Evolutionary conservation across 345 rosid species (phyloP).

Genomic region (Angophora floribunda): DNA sequence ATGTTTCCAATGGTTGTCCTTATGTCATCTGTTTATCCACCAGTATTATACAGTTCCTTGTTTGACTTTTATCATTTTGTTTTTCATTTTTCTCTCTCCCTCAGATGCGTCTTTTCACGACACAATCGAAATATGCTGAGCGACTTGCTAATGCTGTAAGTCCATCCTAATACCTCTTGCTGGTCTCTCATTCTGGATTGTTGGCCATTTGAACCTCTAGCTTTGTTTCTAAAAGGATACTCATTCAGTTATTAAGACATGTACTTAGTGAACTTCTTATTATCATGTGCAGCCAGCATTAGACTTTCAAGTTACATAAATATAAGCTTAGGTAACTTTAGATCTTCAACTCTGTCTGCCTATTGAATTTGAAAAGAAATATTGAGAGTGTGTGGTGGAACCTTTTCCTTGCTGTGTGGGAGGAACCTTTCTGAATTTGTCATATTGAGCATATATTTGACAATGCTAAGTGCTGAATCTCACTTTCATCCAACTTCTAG

Average conservation of each 20-base stretch:
- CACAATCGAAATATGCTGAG: slow-evolving; percentile 80
- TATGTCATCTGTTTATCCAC: not conserved
- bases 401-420: not conserved
- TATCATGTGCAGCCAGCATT: not conserved
- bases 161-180: not conserved
- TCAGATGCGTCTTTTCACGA: slow-evolving; percentile 71
- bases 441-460: not conserved
- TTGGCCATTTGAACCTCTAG: not conserved
- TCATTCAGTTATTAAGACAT: not conserved
- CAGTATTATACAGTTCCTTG: not conserved
- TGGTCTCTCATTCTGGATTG: not conserved
- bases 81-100: not conserved
- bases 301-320: not conserved
- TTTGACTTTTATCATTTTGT: not conserved
- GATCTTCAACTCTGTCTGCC: not conserved
- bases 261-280: not conserved
- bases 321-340: not conserved
- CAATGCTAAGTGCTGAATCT: not conserved
- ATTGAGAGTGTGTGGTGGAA: not conserved
- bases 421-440: not conserved
- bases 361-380: not conserved
- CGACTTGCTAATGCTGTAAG: slow-evolving; percentile 70
- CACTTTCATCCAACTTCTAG: not conserved
- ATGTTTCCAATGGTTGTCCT: not conserved
- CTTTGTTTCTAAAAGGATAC: not conserved